These are phyloP conservation scores for Aspergillus eucalypticola DNA, from an alignment of 2,329 filamentous ascomycete genomes.

Conservation along the genomic window DNA sequence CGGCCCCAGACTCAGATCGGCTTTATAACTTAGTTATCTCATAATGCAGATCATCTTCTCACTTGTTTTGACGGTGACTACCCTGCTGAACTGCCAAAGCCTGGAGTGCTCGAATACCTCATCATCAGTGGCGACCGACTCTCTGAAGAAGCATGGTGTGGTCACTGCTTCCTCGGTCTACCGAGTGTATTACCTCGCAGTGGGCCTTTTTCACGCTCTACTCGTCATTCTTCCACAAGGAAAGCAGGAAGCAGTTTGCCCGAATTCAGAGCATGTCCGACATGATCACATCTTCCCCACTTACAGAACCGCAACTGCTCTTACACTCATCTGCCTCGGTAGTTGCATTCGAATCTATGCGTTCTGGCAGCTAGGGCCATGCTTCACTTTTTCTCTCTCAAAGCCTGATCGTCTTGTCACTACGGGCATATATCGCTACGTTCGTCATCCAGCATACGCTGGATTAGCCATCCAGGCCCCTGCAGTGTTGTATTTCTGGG, in stretches of 20 bases:
- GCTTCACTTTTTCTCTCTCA: conserved; percentile 7
- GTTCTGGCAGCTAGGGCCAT: not conserved
- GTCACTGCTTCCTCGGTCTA: not conserved
- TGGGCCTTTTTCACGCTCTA: not conserved
- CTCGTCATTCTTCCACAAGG: not conserved
- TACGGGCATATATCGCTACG: not conserved
- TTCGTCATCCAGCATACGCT: conserved; percentile 9
- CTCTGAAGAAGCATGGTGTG: not conserved
- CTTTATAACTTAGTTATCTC: too few species aligned
- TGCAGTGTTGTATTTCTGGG: not conserved
- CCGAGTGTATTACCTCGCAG: not conserved
- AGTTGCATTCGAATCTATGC: not conserved
- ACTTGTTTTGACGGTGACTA: not conserved
- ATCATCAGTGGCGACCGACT: not conserved
- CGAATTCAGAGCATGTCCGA: not conserved
- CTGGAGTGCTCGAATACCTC: not conserved
- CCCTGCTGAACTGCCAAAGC: not conserved
- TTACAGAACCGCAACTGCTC: not conserved
- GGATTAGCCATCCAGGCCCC: not conserved
- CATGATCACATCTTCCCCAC: not conserved
- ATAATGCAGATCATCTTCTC: not conserved
- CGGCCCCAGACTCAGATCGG: too few species aligned
- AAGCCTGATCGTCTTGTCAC: not conserved
- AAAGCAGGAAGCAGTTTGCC: not conserved
- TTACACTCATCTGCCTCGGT: not conserved